A percentile compares a stretch with the other conserved stretches of the same genome.
phyloP scores from a whole-genome alignment of 148 eudicot species.

The Fagopyrum esculentum region DNA sequence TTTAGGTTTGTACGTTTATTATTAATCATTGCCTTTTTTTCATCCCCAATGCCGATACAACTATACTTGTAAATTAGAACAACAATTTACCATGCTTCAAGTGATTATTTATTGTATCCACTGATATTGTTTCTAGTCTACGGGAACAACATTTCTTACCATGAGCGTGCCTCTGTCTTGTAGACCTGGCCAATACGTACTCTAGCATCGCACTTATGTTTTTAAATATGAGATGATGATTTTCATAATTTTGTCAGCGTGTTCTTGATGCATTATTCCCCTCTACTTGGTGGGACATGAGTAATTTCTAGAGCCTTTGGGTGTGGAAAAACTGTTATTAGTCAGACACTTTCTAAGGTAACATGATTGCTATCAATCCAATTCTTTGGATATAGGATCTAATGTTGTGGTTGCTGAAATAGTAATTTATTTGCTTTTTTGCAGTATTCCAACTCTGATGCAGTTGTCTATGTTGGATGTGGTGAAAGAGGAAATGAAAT shows the following conservation, averaged over 20 bases:
- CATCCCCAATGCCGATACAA: background rate
- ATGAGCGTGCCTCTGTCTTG: conserved; percentile 13
- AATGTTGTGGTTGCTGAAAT: conserved; percentile 7
- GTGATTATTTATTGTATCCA: conserved; percentile 25
- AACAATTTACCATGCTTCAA: conserved; percentile 86
- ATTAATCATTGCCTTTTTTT: background rate
- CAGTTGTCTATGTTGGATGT: conserved; percentile 98
- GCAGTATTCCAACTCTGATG: conserved; percentile 99
- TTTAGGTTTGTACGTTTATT: conserved; percentile 52
- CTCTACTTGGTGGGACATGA: conserved; percentile 99
- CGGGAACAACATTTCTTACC: background rate
- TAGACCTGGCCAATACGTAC: conserved; percentile 99
- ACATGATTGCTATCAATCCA: conserved; percentile 1
- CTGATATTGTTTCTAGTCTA: conserved; percentile 10
- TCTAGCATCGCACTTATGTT: conserved; percentile 11
- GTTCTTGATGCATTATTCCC: conserved; percentile 99
- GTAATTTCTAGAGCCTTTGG: conserved; percentile 99
- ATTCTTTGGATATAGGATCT: conserved; percentile 1
- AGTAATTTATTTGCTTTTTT: conserved; percentile 15
- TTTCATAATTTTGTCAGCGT: conserved; percentile 44
- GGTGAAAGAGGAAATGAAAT: conserved; percentile 99
- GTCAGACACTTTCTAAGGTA: conserved; percentile 99
- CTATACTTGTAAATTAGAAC: background rate
- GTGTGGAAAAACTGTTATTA: conserved; percentile 98
- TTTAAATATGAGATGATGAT: conserved; percentile 13